Conservation (phyloP, 305 asterid species). For the Fraxinus albicans region DNA sequence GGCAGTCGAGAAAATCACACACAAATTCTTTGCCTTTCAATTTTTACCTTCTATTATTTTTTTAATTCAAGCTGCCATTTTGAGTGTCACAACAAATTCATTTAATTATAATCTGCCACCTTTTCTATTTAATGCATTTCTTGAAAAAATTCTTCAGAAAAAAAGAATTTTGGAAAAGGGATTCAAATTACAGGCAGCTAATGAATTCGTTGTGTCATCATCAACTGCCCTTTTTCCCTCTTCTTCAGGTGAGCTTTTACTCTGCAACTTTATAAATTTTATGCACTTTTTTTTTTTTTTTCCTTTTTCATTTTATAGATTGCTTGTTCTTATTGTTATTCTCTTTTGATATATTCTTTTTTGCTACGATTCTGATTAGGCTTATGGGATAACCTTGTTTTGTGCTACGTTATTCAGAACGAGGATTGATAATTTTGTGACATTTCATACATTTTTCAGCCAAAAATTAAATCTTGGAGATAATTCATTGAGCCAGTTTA, state of each 20-base stretch:
- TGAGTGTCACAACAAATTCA: constrained; percentile 14
- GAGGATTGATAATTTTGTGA: constrained; percentile 21
- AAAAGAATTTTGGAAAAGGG: constrained; percentile 29
- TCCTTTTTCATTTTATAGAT: constrained; percentile 4
- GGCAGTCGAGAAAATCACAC: constrained; percentile 37
- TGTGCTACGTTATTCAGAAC: constrained; percentile 18
- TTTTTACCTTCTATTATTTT: not conserved
- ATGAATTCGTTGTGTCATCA: constrained; percentile 9
- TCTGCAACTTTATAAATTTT: constrained; percentile 32
- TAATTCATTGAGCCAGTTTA: constrained; percentile 30
- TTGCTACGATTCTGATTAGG: constrained; percentile 14
- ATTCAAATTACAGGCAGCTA: constrained; percentile 21
- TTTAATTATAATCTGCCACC: constrained; percentile 1
- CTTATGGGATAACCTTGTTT: constrained; percentile 26
- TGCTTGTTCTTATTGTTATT: constrained; percentile 52
- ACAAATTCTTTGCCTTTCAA: constrained; percentile 20
- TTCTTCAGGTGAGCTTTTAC: constrained; percentile 43
- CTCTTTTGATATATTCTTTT: constrained; percentile 23
- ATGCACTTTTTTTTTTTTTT: constrained; percentile 13
- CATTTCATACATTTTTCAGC: constrained; percentile 34
- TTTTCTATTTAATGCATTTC: constrained; percentile 22
- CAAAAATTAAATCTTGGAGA: constrained; percentile 37
- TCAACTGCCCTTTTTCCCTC: constrained; percentile 31
- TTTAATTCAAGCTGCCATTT: constrained; percentile 23
- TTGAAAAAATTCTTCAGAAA: not conserved